Evolutionary conservation across 805 yeast species (phyloP).

Genomic region (Danielia oregonensis): DNA sequence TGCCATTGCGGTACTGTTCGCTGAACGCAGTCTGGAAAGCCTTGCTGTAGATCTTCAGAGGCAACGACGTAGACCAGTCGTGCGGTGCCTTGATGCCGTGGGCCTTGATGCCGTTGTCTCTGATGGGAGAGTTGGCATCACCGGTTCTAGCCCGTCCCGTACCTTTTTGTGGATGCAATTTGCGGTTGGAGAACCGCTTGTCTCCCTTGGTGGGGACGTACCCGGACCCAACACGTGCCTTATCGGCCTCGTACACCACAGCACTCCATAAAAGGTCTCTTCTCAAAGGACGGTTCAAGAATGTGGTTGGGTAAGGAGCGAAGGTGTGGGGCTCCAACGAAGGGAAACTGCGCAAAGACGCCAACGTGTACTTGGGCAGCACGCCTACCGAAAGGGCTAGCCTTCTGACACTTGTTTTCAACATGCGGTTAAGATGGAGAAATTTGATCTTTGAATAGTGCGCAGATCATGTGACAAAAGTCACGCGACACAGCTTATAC

Average conservation of each 20-base stretch:
- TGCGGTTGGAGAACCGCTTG: slow-evolving; percentile 78
- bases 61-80: slow-evolving; percentile 78
- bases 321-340: slow-evolving; percentile 80
- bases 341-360: slow-evolving; percentile 81
- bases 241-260: slow-evolving; percentile 87
- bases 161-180: slow-evolving; percentile 87
- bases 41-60: slow-evolving; percentile 62
- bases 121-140: slow-evolving; percentile 90
- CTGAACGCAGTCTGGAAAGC: slow-evolving; percentile 84
- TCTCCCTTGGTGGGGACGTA: slow-evolving; percentile 85
- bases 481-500: not conserved
- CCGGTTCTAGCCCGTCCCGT: slow-evolving; percentile 94
- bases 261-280: slow-evolving; percentile 94
- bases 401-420: slow-evolving; percentile 4
- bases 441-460: too few species aligned
- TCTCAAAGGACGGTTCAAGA: slow-evolving; percentile 73
- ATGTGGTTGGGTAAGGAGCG: slow-evolving; percentile 69
- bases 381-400: slow-evolving; percentile 13
- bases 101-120: slow-evolving; percentile 87
- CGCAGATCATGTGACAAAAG: too few species aligned
- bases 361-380: slow-evolving; percentile 71
- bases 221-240: slow-evolving; percentile 82
- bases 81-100: slow-evolving; percentile 88
- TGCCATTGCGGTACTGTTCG: slow-evolving; percentile 73
- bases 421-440: slow-evolving; percentile 2